Conservation (phyloP, 139 green algal species). For the Edaphochlamys debaryana region DNA sequence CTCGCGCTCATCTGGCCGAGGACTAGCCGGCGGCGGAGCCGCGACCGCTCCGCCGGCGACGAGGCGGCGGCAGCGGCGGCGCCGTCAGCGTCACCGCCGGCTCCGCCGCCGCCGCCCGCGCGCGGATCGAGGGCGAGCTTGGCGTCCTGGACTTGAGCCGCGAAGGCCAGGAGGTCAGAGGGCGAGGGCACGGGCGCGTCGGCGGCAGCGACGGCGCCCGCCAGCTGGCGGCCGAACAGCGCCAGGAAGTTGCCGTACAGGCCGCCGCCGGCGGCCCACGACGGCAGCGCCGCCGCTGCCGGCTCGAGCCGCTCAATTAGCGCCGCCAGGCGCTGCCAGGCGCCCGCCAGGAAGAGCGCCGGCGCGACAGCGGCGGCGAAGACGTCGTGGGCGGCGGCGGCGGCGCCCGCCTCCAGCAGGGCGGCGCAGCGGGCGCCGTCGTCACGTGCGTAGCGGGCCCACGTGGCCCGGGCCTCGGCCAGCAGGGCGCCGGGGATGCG, state of each 20-base stretch:
- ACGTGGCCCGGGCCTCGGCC: conserved; percentile 54
- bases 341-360: conserved; percentile 21
- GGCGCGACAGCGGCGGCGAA: conserved; percentile 1
- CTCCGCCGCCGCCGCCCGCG: background rate
- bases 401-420: conserved; percentile 54
- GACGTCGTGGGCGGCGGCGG: conserved; percentile 55
- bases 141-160: conserved; percentile 25
- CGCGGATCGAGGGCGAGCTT: background rate
- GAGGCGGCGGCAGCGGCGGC: background rate
- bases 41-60: conserved; percentile 47
- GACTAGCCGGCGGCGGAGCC: conserved; percentile 45
- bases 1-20: conserved; percentile 7
- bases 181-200: background rate
- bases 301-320: background rate
- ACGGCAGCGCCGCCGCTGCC: conserved; percentile 2
- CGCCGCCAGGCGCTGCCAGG: background rate
- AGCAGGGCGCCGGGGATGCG: conserved; percentile 60
- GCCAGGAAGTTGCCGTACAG: conserved; percentile 32
- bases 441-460: conserved; percentile 55
- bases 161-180: background rate
- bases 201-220: background rate
- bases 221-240: conserved; percentile 28
- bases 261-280: conserved; percentile 13
- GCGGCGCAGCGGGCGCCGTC: conserved; percentile 23
- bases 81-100: no score